A percentile compares a stretch with the other conserved stretches of the same genome.
These are phyloP conservation scores for Trichoderma endophyticum DNA, from an alignment of 2,329 filamentous ascomycete genomes.

Conservation along the genomic window DNA sequence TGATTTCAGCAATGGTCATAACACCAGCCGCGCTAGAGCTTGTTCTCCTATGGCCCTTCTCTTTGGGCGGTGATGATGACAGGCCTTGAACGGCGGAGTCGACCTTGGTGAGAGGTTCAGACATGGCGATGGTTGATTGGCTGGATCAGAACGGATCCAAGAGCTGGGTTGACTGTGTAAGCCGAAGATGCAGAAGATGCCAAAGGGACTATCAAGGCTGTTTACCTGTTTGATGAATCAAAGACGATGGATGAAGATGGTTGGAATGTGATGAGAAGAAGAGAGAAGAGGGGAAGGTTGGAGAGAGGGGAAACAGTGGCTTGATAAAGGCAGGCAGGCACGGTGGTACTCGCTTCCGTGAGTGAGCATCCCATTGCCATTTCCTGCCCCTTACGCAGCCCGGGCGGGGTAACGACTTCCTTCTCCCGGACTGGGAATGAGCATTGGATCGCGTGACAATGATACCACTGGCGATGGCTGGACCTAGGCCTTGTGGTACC, in stretches of 20 bases:
- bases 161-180: neutral
- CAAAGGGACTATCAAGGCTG: neutral
- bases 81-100: conserved; percentile 87
- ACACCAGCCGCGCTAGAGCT: conserved; percentile 69
- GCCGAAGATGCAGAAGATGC: neutral
- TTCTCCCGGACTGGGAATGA: conserved; percentile 9
- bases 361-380: neutral
- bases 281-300: conserved; percentile 25
- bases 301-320: conserved; percentile 29
- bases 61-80: conserved; percentile 63
- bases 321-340: conserved; percentile 31
- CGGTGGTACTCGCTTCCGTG: conserved; percentile 11
- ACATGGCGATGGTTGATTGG: conserved; percentile 30
- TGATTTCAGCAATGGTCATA: conserved; percentile 78
- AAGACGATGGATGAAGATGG: conserved; percentile 1
- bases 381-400: conserved; percentile 33
- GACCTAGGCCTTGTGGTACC: conserved; percentile 14
- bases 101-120: conserved; percentile 72
- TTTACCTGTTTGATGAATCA: neutral
- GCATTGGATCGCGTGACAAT: conserved; percentile 20
- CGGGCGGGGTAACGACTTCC: conserved; percentile 41
- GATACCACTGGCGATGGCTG: conserved; percentile 13
- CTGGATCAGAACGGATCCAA: neutral
- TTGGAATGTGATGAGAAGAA: conserved; percentile 25
- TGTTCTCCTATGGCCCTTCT: conserved; percentile 64